These are phyloP conservation scores for Pelagomonas calceolata DNA, from an alignment of 108 stramenopile genomes.

Conservation along the genomic window DNA sequence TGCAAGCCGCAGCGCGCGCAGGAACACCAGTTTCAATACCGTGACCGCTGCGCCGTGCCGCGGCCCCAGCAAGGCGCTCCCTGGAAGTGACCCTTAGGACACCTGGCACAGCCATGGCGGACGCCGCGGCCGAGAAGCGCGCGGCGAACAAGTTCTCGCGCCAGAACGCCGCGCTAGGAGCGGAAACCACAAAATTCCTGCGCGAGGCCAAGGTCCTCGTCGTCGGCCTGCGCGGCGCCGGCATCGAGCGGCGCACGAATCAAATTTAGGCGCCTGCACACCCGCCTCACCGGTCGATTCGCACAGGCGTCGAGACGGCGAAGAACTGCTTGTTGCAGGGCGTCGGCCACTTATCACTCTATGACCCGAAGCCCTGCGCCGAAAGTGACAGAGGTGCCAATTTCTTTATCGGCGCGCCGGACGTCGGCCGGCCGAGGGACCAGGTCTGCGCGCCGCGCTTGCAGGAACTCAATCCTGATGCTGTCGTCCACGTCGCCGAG, in stretches of 20 bases:
- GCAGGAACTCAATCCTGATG: constrained; percentile 27
- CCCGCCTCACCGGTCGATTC: no score
- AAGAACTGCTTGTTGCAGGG: constrained; percentile 11
- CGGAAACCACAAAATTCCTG: not conserved
- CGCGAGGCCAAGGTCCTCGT: constrained; percentile 34
- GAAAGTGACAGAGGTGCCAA: not conserved
- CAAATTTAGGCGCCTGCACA: no score
- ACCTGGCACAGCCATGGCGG: not conserved
- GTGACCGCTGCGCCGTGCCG: no score
- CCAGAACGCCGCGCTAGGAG: constrained; percentile 12
- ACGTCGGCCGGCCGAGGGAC: constrained; percentile 9
- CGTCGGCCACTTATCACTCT: constrained; percentile 41
- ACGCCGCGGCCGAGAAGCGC: not conserved
- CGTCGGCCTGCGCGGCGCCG: constrained; percentile 48
- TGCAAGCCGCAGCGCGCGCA: no score
- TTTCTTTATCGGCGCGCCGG: not conserved
- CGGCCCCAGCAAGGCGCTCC: no score
- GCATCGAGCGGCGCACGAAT: no score
- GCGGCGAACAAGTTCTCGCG: constrained; percentile 8
- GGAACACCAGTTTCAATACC: no score
- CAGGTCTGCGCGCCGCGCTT: constrained; percentile 19
- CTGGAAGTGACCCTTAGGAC: no score
- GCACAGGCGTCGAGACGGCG: constrained; percentile 27
- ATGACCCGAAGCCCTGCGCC: constrained; percentile 34
- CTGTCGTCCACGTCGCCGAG: not conserved